These are phyloP conservation scores for Colletotrichum graminicola DNA, from an alignment of 2,329 filamentous ascomycete species.

Conservation along the genomic window DNA sequence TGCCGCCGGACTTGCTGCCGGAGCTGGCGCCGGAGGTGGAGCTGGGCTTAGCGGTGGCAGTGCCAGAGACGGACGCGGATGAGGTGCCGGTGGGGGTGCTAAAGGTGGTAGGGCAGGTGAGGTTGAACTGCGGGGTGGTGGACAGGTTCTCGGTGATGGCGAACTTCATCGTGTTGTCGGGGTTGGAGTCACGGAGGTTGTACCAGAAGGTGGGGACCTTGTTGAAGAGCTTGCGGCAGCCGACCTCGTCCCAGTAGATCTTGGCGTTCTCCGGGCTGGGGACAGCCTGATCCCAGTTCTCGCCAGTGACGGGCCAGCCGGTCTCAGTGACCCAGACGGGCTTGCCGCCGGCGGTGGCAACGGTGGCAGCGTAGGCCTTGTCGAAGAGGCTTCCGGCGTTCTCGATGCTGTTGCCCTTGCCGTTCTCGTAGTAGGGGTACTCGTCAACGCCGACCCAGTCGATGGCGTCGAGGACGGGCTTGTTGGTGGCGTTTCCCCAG, in stretches of 20 bases:
- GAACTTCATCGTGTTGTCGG: constrained; percentile 70
- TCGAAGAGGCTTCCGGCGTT: constrained; percentile 68
- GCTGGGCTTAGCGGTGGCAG: constrained; percentile 37
- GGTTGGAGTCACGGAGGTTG: constrained; percentile 71
- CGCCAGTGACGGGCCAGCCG: constrained; percentile 72
- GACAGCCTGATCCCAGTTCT: constrained; percentile 65
- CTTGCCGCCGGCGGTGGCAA: constrained; percentile 62
- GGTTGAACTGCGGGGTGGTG: constrained; percentile 64
- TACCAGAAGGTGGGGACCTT: constrained; percentile 72
- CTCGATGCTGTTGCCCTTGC: constrained; percentile 66
- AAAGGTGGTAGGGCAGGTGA: constrained; percentile 63
- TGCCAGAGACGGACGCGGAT: constrained; percentile 42
- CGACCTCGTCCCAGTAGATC: constrained; percentile 73
- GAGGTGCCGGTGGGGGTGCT: constrained; percentile 49
- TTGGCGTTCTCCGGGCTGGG: constrained; percentile 70
- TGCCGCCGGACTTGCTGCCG: neutral
- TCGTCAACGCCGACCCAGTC: constrained; percentile 76
- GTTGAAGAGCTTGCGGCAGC: constrained; percentile 69
- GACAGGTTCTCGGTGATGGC: constrained; percentile 66
- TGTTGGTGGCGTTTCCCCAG: constrained; percentile 71
- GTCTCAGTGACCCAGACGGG: constrained; percentile 74
- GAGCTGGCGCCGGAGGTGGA: constrained; percentile 41
- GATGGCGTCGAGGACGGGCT: constrained; percentile 69
- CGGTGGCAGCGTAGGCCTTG: constrained; percentile 58
- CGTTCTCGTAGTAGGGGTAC: constrained; percentile 75